phyloP scores from a whole-genome alignment of 1,139 yeast genomes.

The Saccharomyces hybrid region DNA sequence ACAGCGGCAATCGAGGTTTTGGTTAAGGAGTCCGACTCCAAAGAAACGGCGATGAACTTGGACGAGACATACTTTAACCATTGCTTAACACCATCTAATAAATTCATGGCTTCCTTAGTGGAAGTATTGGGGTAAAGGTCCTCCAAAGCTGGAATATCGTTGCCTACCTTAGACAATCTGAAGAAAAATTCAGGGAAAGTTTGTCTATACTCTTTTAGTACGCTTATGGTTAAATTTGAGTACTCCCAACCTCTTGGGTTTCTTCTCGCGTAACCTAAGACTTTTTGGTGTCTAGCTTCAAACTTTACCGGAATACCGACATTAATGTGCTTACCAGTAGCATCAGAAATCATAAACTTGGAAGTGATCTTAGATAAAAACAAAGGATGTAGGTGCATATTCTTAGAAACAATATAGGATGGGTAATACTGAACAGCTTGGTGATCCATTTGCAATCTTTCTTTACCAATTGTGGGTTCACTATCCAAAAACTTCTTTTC shows the following conservation, averaged over 20 bases:
- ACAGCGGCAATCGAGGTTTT: constrained; percentile 56
- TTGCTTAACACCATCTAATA: constrained; percentile 38
- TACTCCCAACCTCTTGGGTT: constrained; percentile 72
- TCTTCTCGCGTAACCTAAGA: constrained; percentile 75
- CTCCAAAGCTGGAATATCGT: constrained; percentile 35
- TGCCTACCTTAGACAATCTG: constrained; percentile 23
- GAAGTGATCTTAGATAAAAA: constrained; percentile 75
- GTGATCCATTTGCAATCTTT: constrained; percentile 50
- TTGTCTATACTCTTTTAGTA: constrained; percentile 53
- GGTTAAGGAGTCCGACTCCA: constrained; percentile 76
- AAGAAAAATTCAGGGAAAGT: constrained; percentile 57
- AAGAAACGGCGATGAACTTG: constrained; percentile 54
- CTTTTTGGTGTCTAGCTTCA: constrained; percentile 73
- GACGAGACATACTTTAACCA: constrained; percentile 57
- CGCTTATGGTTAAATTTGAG: constrained; percentile 63
- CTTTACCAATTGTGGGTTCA: constrained; percentile 58
- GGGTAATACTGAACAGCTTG: constrained; percentile 54
- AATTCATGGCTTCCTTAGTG: constrained; percentile 38
- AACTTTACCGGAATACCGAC: constrained; percentile 82
- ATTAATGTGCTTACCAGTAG: constrained; percentile 49
- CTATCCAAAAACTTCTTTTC: constrained; percentile 43
- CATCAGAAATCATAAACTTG: constrained; percentile 51
- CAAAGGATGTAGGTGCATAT: constrained; percentile 50
- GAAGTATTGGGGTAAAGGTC: constrained; percentile 36
- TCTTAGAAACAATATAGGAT: constrained; percentile 57